phyloP scores from a whole-genome alignment of 2,329 filamentous ascomycete species.

The Hirsutella thompsonii region DNA sequence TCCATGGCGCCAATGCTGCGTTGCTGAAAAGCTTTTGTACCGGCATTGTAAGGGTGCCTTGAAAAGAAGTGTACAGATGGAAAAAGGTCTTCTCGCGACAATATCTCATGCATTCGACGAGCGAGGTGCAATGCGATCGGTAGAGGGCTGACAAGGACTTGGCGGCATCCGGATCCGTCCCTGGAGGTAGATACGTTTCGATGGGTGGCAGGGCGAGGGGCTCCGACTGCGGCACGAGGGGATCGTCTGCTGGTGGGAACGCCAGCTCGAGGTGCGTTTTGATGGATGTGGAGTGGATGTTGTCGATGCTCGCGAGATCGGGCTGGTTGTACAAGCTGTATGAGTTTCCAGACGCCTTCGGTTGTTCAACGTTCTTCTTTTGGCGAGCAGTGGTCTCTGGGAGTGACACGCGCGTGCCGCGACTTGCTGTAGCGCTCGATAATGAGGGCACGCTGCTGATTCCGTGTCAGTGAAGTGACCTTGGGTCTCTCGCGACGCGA shows the following conservation, averaged over 20 bases:
- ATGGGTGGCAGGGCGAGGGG: slow-evolving; percentile 76
- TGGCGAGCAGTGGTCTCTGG: slow-evolving; percentile 12
- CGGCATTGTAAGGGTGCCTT: slow-evolving; percentile 90
- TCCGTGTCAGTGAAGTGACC: slow-evolving; percentile 8
- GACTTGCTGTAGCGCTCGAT: slow-evolving; percentile 14
- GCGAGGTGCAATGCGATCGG: slow-evolving; percentile 84
- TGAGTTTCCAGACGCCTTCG: slow-evolving; percentile 10
- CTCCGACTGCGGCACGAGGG: slow-evolving; percentile 44
- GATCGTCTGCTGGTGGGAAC: slow-evolving; percentile 46
- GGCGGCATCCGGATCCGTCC: slow-evolving; percentile 77
- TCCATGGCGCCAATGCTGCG: slow-evolving; percentile 75
- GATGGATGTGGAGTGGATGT: slow-evolving; percentile 40
- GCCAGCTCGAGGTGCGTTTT: slow-evolving; percentile 48
- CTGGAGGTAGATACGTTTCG: slow-evolving; percentile 62
- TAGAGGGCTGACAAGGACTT: slow-evolving; percentile 80
- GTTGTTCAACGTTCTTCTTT: slow-evolving; percentile 1
- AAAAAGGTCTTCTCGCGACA: slow-evolving; percentile 97
- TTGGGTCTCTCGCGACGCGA: not conserved
- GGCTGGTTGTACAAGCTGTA: slow-evolving; percentile 48
- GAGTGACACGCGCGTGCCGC: slow-evolving; percentile 16
- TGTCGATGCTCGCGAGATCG: slow-evolving; percentile 40
- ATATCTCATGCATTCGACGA: slow-evolving; percentile 90
- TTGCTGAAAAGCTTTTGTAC: slow-evolving; percentile 86
- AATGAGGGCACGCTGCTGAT: slow-evolving; percentile 20
- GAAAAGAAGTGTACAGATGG: slow-evolving; percentile 86